phyloP scores from a whole-genome alignment of 1,139 yeast genomes.

The Saccharomyces hybrid region DNA sequence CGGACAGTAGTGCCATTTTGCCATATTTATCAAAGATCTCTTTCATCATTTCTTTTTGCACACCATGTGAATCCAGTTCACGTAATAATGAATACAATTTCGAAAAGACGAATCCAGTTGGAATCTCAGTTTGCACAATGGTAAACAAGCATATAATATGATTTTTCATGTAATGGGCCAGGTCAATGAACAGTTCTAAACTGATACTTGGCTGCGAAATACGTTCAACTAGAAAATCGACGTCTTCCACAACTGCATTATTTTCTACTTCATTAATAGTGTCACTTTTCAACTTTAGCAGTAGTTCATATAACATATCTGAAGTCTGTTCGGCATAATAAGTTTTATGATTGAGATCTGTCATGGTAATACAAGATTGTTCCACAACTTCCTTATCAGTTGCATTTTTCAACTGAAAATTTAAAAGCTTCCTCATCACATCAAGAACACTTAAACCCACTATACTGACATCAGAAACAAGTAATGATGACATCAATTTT shows the following conservation, averaged over 20 bases:
- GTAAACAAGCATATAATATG: constrained; percentile 14
- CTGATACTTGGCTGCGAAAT: constrained; percentile 20
- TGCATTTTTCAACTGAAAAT: constrained; percentile 45
- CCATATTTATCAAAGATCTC: constrained; percentile 23
- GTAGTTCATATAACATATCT: constrained; percentile 30
- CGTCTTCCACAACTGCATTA: constrained; percentile 18
- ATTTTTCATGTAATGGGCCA: constrained; percentile 17
- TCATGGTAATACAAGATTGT: constrained; percentile 25
- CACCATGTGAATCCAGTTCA: constrained; percentile 10
- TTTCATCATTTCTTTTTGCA: constrained; percentile 17
- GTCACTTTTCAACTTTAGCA: constrained; percentile 18
- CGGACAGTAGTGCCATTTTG: constrained; percentile 26
- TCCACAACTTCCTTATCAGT: constrained; percentile 16
- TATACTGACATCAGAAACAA: constrained; percentile 75
- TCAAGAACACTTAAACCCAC: constrained; percentile 89
- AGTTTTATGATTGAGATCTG: constrained; percentile 27
- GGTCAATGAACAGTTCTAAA: constrained; percentile 26
- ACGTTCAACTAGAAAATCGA: constrained; percentile 17
- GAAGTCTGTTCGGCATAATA: constrained; percentile 31
- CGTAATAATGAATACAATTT: constrained; percentile 20
- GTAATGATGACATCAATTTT: constrained; percentile 51
- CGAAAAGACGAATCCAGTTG: constrained; percentile 18
- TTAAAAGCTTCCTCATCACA: constrained; percentile 55
- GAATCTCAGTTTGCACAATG: constrained; percentile 19
- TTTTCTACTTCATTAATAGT: constrained; percentile 9